Conservation (phyloP, 257 asterid species). For the Capsicum rhomboideum region DNA sequence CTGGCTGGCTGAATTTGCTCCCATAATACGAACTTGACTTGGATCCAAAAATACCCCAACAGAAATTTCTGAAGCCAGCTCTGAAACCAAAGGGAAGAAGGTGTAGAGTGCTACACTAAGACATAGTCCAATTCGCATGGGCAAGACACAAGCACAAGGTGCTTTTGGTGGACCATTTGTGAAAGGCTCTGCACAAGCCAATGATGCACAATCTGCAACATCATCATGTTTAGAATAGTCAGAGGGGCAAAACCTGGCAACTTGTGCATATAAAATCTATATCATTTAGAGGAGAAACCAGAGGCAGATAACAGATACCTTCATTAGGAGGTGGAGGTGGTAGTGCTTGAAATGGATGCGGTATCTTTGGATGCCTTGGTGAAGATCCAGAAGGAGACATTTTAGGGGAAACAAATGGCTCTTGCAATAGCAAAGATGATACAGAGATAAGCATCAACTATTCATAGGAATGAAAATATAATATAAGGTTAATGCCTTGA, state of each 20-base stretch:
- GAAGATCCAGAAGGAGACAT: slow-evolving; percentile 36
- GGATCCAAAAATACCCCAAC: slow-evolving; percentile 67
- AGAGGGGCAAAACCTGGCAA: neutral
- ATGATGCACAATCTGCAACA: slow-evolving; percentile 57
- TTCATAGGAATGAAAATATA: slow-evolving; percentile 8
- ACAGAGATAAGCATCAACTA: slow-evolving; percentile 16
- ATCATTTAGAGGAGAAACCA: neutral
- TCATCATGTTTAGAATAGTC: neutral
- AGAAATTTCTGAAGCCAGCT: slow-evolving; percentile 72
- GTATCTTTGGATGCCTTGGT: slow-evolving; percentile 36
- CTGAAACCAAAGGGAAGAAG: slow-evolving; percentile 85
- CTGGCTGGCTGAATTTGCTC: slow-evolving; percentile 78
- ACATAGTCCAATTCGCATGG: slow-evolving; percentile 75
- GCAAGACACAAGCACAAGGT: slow-evolving; percentile 71
- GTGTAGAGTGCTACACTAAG: slow-evolving; percentile 63
- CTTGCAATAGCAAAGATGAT: slow-evolving; percentile 35
- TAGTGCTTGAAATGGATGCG: slow-evolving; percentile 45
- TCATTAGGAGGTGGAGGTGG: slow-evolving; percentile 91
- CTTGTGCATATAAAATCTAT: neutral
- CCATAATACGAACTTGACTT: slow-evolving; percentile 94
- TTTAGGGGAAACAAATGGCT: slow-evolving; percentile 46
- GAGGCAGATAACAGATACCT: slow-evolving; percentile 31
- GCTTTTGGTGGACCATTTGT: slow-evolving; percentile 68
- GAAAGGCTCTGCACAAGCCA: slow-evolving; percentile 69
- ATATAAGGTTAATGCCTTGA: slow-evolving; percentile 1